These are phyloP conservation scores for Thymus mandschuricus DNA, from an alignment of 257 asterid genomes.

Conservation along the genomic window DNA sequence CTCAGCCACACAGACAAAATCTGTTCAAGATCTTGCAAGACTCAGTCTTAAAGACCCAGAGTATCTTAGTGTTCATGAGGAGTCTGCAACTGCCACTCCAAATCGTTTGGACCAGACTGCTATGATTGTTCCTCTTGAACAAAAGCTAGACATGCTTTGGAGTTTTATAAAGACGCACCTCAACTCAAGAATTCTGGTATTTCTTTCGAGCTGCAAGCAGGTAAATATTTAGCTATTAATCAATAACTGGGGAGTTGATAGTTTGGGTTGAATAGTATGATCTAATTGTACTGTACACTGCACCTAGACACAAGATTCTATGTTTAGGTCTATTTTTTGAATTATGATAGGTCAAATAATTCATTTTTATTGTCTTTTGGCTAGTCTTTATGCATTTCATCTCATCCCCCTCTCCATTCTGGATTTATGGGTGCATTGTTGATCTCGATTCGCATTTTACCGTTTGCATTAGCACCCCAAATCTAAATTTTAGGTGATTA, in stretches of 20 bases:
- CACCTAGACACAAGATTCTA: neutral
- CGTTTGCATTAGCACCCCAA: conserved; percentile 1
- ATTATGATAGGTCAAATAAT: neutral
- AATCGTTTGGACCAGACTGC: conserved; percentile 77
- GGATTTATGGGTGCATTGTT: neutral
- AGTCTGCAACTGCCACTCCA: conserved; percentile 88
- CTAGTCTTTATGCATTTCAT: neutral
- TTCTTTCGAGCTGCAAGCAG: conserved; percentile 95
- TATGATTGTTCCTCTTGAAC: conserved; percentile 79
- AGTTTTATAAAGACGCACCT: conserved; percentile 91
- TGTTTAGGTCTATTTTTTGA: neutral
- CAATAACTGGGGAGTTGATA: neutral
- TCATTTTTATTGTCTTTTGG: neutral
- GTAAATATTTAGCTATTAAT: conserved; percentile 37
- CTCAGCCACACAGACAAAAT: conserved; percentile 97
- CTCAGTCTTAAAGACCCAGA: conserved; percentile 98
- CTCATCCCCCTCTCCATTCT: neutral
- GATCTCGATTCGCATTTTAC: neutral
- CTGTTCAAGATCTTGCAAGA: conserved; percentile 93
- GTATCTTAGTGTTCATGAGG: conserved; percentile 90
- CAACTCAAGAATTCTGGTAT: conserved; percentile 76
- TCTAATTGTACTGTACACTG: conserved; percentile 2
- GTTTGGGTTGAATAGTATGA: conserved; percentile 14
- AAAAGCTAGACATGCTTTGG: conserved; percentile 91
- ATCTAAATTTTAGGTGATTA: neutral